Evolutionary conservation across 2,329 filamentous ascomycete species (phyloP).

Genomic region (Rutstroemia sp.): DNA sequence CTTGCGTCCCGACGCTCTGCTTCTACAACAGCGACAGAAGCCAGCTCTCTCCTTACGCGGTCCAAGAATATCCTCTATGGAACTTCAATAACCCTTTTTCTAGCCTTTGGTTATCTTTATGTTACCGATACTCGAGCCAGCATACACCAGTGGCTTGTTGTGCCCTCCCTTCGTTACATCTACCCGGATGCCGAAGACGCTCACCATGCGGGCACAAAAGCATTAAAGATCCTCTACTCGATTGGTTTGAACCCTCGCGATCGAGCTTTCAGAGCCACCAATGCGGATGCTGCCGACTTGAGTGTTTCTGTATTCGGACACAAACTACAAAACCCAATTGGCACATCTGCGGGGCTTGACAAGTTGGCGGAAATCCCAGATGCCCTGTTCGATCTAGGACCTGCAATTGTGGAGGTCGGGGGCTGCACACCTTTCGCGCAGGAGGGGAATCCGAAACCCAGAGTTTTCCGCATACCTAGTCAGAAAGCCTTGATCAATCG

Average conservation of each 20-base stretch:
- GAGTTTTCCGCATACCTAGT: constrained; percentile 78
- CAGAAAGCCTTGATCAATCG: constrained; percentile 89
- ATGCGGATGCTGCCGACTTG: constrained; percentile 30
- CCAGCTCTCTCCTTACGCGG: constrained; percentile 34
- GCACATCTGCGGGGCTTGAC: constrained; percentile 91
- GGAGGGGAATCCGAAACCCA: constrained; percentile 76
- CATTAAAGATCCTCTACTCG: constrained; percentile 64
- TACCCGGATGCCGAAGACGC: constrained; percentile 81
- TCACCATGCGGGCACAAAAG: constrained; percentile 70
- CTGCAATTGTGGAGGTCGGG: constrained; percentile 84
- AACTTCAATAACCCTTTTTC: constrained; percentile 43
- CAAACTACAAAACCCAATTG: constrained; percentile 75
- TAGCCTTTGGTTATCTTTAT: constrained; percentile 53
- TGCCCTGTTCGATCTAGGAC: constrained; percentile 74
- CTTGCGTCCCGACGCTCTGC: constrained; percentile 14
- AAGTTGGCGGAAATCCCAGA: constrained; percentile 89
- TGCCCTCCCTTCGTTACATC: constrained; percentile 56
- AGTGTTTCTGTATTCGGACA: constrained; percentile 63
- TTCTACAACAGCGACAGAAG: constrained; percentile 19
- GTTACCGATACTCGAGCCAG: constrained; percentile 68
- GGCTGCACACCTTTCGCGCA: constrained; percentile 85
- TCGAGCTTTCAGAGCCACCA: constrained; percentile 35
- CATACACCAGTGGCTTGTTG: constrained; percentile 59
- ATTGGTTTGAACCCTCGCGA: constrained; percentile 78
- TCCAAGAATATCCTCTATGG: constrained; percentile 45